A percentile compares a stretch with the other conserved stretches of the same genome.
Conservation (phyloP, 768 basidiomycete species). For the Auricularia sp. region DNA sequence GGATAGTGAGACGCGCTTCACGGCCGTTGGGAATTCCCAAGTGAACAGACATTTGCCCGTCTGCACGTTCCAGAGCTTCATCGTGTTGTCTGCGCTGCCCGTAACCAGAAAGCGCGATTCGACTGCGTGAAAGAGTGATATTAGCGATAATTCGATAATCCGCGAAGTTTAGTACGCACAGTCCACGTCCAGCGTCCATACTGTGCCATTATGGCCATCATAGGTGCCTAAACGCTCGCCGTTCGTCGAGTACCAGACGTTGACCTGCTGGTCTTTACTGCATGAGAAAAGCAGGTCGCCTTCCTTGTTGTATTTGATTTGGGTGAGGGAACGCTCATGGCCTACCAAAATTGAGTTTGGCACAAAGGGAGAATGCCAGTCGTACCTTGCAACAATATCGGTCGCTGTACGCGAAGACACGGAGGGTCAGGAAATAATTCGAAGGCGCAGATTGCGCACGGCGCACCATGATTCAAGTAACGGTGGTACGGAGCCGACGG, state of each 20-base stretch:
- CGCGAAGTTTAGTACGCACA: conserved; percentile 40
- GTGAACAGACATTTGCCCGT: conserved; percentile 87
- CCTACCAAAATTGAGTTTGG: conserved; percentile 34
- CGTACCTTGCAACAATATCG: neutral
- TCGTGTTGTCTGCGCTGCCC: conserved; percentile 87
- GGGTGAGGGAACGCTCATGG: conserved; percentile 93
- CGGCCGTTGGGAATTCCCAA: conserved; percentile 98
- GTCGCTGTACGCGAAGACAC: neutral
- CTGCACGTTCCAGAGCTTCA: conserved; percentile 82
- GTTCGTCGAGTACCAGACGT: conserved; percentile 96
- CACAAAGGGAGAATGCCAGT: neutral
- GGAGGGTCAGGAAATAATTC: no score
- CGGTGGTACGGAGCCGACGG: no score
- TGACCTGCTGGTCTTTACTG: conserved; percentile 91
- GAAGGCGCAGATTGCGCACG: no score
- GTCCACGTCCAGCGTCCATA: conserved; percentile 96
- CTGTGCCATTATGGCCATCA: conserved; percentile 87
- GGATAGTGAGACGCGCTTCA: conserved; percentile 90
- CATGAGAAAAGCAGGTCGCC: conserved; percentile 94
- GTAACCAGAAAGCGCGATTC: conserved; percentile 80
- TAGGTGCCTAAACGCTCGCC: conserved; percentile 96
- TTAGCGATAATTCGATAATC: conserved; percentile 2
- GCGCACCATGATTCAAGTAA: no score
- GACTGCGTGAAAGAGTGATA: conserved; percentile 32
- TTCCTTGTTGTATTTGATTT: conserved; percentile 94